A percentile compares a stretch with the other conserved stretches of the same genome.
These are phyloP conservation scores for Crucihimalaya himalaica DNA, from an alignment of 345 rosid species.

Conservation along the genomic window DNA sequence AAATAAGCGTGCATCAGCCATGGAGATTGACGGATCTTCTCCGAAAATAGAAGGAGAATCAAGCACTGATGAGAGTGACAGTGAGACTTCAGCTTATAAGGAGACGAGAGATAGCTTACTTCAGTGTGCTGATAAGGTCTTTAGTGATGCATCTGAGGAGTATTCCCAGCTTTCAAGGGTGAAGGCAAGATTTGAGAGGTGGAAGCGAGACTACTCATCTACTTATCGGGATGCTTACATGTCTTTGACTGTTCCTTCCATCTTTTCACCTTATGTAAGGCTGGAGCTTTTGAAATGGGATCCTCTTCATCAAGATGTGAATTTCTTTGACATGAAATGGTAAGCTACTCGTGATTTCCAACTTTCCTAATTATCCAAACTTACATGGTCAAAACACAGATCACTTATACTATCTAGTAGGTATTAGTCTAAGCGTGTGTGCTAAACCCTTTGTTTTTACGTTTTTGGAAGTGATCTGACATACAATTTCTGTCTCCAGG, in stretches of 20 bases:
- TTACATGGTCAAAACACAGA: background rate
- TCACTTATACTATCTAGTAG: background rate
- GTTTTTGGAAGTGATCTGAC: conserved; percentile 23
- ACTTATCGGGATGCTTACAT: conserved; percentile 90
- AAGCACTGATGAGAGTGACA: conserved; percentile 95
- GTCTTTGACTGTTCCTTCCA: conserved; percentile 79
- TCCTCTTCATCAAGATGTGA: conserved; percentile 75
- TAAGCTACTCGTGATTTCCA: conserved; percentile 33
- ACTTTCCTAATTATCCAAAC: conserved; percentile 1
- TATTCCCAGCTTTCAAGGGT: conserved; percentile 80
- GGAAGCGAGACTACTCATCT: conserved; percentile 78
- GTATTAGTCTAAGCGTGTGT: background rate
- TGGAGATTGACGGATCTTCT: conserved; percentile 62
- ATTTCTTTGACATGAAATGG: conserved; percentile 89
- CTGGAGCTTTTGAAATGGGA: conserved; percentile 95
- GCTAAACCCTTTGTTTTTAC: background rate
- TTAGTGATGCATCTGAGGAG: conserved; percentile 92
- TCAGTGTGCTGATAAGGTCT: conserved; percentile 72
- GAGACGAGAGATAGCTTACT: conserved; percentile 69
- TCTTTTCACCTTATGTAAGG: conserved; percentile 92
- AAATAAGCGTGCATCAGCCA: conserved; percentile 60
- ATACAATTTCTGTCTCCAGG: conserved; percentile 50
- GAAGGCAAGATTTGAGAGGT: conserved; percentile 77
- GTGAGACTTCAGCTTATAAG: conserved; percentile 77
- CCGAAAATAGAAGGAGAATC: conserved; percentile 93